These are phyloP conservation scores for Platanthera guangdongensis DNA, from an alignment of 106 monocot species.

Conservation along the genomic window DNA sequence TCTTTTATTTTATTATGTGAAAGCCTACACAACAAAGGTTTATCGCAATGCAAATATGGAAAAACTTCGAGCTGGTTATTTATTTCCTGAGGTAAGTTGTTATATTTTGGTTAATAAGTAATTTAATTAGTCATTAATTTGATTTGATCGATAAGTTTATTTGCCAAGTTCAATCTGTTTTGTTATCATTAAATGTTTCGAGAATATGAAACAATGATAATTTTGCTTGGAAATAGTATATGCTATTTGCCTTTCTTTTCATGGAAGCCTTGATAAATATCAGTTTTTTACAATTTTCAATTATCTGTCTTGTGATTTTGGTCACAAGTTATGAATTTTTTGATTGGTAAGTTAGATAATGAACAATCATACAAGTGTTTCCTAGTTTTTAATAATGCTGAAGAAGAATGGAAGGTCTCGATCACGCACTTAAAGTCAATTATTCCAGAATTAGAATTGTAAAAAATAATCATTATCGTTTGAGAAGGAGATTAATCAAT, in stretches of 20 bases:
- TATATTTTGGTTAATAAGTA: background rate
- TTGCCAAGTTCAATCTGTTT: background rate
- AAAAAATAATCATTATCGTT: too few relatives aligned
- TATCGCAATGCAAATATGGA: constrained; percentile 76
- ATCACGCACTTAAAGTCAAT: background rate
- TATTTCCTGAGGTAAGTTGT: constrained; percentile 80
- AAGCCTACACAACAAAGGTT: constrained; percentile 77
- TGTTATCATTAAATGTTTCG: background rate
- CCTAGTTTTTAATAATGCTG: background rate
- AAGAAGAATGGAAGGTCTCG: background rate
- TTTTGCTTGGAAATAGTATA: background rate
- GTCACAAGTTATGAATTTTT: background rate
- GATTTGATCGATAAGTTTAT: background rate
- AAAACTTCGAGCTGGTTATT: constrained; percentile 88
- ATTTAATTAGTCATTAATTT: background rate
- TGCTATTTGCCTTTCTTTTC: background rate
- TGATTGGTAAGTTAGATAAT: background rate
- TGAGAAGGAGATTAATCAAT: too few relatives aligned
- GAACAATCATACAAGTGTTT: background rate
- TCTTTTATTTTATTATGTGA: constrained; percentile 2
- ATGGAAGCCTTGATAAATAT: background rate
- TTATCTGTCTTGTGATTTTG: background rate
- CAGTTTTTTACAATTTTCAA: background rate
- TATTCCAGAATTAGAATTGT: too few relatives aligned
- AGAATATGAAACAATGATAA: background rate